A percentile compares a stretch with the other conserved stretches of the same genome.
Conservation (phyloP, 768 basidiomycete genomes). For the Russula virescens region DNA sequence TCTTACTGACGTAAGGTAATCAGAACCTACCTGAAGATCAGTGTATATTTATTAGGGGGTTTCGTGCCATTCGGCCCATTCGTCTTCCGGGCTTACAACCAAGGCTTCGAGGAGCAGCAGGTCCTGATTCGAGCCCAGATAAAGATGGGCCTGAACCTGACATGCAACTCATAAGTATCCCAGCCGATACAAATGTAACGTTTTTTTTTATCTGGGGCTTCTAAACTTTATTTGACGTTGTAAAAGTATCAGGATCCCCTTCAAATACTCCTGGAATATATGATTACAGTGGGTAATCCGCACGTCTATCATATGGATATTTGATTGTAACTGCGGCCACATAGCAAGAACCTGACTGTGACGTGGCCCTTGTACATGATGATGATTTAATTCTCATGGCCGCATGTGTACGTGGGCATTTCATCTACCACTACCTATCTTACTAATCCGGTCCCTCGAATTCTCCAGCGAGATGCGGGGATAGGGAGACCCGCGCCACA, state of each 20-base stretch:
- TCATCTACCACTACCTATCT: background rate
- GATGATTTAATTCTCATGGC: background rate
- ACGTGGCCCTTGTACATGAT: background rate
- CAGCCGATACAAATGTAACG: background rate
- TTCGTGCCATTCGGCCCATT: background rate
- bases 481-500: background rate
- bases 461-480: background rate
- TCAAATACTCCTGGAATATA: background rate
- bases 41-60: background rate
- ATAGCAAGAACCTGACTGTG: background rate
- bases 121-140: background rate
- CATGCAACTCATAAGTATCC: background rate
- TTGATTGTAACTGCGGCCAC: background rate
- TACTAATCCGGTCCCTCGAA: background rate
- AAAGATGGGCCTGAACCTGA: background rate
- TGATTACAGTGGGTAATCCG: background rate
- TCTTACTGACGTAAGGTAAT: background rate
- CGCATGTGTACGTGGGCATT: background rate
- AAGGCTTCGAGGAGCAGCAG: background rate
- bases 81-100: background rate
- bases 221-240: background rate
- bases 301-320: background rate
- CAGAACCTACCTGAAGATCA: background rate
- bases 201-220: background rate
- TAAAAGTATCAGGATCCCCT: constrained; percentile 1